Percentiles rank a stretch among this genome's conserved stretches.
These are phyloP conservation scores for Coniochaeta prunicola DNA, from an alignment of 2,329 filamentous ascomycete species.

Conservation along the genomic window DNA sequence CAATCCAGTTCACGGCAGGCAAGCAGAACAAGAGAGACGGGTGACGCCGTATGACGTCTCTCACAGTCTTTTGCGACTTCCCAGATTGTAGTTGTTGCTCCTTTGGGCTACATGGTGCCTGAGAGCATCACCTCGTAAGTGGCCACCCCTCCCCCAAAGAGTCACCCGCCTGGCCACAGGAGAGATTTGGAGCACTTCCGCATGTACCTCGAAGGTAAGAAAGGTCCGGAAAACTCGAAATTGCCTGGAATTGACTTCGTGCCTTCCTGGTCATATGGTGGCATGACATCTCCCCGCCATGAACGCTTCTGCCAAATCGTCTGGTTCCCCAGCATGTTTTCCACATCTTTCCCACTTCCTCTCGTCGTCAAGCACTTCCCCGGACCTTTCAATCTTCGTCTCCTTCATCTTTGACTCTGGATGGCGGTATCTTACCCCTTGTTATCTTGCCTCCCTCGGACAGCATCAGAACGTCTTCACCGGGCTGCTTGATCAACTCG, in stretches of 20 bases:
- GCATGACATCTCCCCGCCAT: neutral
- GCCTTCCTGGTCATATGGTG: neutral
- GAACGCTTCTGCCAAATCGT: neutral
- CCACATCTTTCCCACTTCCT: neutral
- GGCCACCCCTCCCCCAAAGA: neutral
- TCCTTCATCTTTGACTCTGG: neutral
- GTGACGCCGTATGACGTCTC: neutral
- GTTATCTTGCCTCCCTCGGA: neutral
- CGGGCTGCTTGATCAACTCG: neutral
- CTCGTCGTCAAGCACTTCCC: neutral
- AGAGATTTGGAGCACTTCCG: neutral
- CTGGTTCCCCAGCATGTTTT: neutral
- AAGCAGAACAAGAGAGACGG: neutral
- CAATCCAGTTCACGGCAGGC: neutral
- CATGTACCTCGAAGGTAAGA: neutral
- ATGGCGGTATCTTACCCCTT: neutral
- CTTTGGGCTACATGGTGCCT: neutral
- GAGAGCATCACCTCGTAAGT: neutral
- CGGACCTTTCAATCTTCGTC: neutral
- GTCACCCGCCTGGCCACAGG: neutral
- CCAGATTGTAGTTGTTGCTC: neutral
- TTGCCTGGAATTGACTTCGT: neutral
- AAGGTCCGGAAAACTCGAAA: neutral
- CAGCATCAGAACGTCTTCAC: neutral
- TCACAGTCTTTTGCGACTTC: neutral